Percentiles rank a stretch among this genome's conserved stretches.
phyloP scores from a whole-genome alignment of 1,139 yeast genomes.

The Hansenula sp. region DNA sequence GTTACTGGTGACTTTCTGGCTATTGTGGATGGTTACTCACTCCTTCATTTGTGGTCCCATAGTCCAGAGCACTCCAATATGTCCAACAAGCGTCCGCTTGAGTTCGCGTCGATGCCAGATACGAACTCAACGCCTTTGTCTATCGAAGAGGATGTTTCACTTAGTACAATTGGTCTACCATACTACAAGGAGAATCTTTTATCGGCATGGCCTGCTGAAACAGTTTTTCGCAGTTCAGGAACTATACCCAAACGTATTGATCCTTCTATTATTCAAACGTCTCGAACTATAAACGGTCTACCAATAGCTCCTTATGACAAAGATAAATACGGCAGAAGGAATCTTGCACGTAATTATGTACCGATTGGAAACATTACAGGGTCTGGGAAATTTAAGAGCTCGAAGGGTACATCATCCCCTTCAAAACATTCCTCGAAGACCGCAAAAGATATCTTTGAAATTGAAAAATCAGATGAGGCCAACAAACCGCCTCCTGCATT shows the following conservation, averaged over 20 bases:
- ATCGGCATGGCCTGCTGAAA: constrained; percentile 73
- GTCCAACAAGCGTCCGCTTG: constrained; percentile 33
- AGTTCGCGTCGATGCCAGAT: constrained; percentile 24
- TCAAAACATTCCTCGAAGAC: constrained; percentile 16
- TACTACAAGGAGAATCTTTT: constrained; percentile 74
- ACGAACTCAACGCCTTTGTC: constrained; percentile 31
- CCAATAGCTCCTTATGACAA: constrained; percentile 41
- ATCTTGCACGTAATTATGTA: constrained; percentile 44
- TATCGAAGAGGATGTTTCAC: constrained; percentile 46
- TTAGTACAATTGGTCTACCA: constrained; percentile 81
- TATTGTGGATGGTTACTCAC: constrained; percentile 62
- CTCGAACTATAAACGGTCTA: constrained; percentile 12
- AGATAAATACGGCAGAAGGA: constrained; percentile 50
- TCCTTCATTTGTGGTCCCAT: constrained; percentile 73
- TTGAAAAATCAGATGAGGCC: constrained; percentile 23
- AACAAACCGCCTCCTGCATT: constrained; percentile 67
- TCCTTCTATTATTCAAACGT: constrained; percentile 20
- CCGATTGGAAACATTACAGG: constrained; percentile 33
- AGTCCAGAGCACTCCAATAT: constrained; percentile 26
- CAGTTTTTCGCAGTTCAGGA: constrained; percentile 51
- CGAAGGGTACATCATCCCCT: constrained; percentile 35
- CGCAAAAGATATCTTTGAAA: constrained; percentile 22
- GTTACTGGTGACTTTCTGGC: constrained; percentile 79
- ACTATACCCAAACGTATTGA: constrained; percentile 41
- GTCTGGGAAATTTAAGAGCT: constrained; percentile 62